A percentile compares a stretch with the other conserved stretches of the same genome.
Evolutionary conservation across 306 rosid genomes (phyloP).

Genomic region (Cucurbita ficifolia): DNA sequence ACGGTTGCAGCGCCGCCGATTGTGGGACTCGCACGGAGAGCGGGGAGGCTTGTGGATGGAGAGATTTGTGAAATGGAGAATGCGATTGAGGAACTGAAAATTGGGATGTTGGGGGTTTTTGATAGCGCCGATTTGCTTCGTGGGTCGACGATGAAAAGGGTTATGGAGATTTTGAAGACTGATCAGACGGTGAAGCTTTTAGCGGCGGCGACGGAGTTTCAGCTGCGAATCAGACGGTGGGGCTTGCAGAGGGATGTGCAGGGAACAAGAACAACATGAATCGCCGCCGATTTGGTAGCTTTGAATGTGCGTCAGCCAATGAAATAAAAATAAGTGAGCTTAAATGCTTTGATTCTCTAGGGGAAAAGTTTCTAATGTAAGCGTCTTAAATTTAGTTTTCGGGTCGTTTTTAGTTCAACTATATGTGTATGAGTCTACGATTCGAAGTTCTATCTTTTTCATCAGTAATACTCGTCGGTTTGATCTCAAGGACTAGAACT

Average conservation of each 20-base stretch:
- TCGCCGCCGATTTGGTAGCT: not conserved
- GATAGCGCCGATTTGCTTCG: constrained; percentile 18
- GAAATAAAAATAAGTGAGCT: not conserved
- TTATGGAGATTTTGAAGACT: constrained; percentile 14
- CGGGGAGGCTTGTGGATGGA: constrained; percentile 11
- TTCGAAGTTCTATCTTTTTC: too few species aligned
- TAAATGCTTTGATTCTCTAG: not conserved
- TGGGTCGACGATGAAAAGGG: constrained; percentile 12
- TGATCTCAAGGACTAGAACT: too few species aligned
- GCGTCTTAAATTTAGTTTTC: too few species aligned
- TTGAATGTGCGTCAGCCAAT: not conserved
- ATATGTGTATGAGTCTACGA: too few species aligned
- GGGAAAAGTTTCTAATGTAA: not conserved
- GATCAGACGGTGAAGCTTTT: constrained; percentile 25
- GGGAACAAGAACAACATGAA: not conserved
- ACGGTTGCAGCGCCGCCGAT: constrained; percentile 17
- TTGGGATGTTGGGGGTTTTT: constrained; percentile 5
- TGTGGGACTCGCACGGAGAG: constrained; percentile 3
- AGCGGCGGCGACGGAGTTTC: constrained; percentile 19
- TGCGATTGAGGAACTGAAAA: constrained; percentile 12
- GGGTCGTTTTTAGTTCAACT: not conserved
- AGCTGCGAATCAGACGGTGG: constrained; percentile 11
- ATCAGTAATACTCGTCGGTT: too few species aligned
- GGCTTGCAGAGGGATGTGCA: constrained; percentile 8
- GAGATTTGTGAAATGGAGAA: constrained; percentile 8